These are phyloP conservation scores for Tuctoria greenei DNA, from an alignment of 176 grass and related monocot species.

Conservation along the genomic window DNA sequence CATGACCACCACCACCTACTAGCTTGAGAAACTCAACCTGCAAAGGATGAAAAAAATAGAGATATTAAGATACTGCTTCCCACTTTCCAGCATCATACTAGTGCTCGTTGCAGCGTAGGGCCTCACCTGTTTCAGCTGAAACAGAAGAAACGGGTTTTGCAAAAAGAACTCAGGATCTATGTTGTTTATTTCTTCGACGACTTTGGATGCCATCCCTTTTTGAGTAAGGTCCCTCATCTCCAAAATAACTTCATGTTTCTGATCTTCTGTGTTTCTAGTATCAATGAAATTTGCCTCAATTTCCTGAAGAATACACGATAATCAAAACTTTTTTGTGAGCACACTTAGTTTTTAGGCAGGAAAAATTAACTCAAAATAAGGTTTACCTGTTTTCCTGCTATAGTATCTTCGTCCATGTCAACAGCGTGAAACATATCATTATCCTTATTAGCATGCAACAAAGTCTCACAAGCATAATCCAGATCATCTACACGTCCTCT, in stretches of 20 bases:
- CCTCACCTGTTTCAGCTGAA: constrained; percentile 98
- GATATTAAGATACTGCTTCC: constrained; percentile 17
- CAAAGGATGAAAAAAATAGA: constrained; percentile 18
- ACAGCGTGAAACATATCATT: constrained; percentile 17
- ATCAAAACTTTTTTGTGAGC: constrained; percentile 15
- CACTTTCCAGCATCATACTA: neutral
- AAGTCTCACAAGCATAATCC: constrained; percentile 39
- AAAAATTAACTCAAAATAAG: constrained; percentile 37
- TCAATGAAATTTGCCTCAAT: constrained; percentile 30
- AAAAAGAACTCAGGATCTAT: constrained; percentile 88
- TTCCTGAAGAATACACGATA: constrained; percentile 44
- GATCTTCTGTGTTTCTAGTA: constrained; percentile 43
- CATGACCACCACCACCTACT: constrained; percentile 70
- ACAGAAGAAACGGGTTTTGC: constrained; percentile 77
- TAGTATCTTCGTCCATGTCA: constrained; percentile 41
- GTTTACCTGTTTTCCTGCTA: constrained; percentile 46
- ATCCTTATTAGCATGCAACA: constrained; percentile 45
- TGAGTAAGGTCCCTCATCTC: constrained; percentile 79
- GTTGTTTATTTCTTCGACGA: constrained; percentile 83
- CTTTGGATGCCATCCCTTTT: constrained; percentile 90
- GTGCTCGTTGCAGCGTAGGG: constrained; percentile 4
- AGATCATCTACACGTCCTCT: constrained; percentile 69
- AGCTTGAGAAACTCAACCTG: constrained; percentile 96
- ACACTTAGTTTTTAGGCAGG: neutral
- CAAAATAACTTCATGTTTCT: constrained; percentile 77